These are phyloP conservation scores for Mycena rebaudengoi DNA, from an alignment of 768 basidiomycete species.

Conservation along the genomic window DNA sequence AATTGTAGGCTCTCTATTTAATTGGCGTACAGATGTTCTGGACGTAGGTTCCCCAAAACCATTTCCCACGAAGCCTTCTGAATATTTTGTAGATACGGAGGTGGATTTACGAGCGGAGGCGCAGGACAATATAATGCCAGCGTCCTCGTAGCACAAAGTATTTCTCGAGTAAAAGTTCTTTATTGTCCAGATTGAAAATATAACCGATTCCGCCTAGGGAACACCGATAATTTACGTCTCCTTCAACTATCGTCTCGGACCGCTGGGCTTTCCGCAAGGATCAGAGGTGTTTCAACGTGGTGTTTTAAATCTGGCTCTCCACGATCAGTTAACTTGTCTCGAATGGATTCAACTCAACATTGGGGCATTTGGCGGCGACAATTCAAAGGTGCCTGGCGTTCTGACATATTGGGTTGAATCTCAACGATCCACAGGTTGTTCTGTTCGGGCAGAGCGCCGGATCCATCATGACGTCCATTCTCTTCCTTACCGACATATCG, in stretches of 20 bases:
- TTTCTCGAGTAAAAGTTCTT: constrained; percentile 39
- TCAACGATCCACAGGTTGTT: constrained; percentile 43
- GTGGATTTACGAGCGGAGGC: constrained; percentile 40
- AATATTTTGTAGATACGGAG: constrained; percentile 39
- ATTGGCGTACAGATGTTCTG: constrained; percentile 43
- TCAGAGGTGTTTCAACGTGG: constrained; percentile 43
- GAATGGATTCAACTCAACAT: constrained; percentile 64
- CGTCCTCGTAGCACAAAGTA: constrained; percentile 45
- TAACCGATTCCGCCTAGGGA: constrained; percentile 33
- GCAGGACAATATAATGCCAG: constrained; percentile 42
- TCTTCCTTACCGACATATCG: constrained; percentile 38
- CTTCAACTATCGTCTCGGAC: constrained; percentile 52
- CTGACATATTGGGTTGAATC: neutral
- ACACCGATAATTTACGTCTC: constrained; percentile 54
- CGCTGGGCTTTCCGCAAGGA: constrained; percentile 55
- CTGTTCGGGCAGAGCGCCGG: constrained; percentile 58
- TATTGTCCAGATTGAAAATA: neutral
- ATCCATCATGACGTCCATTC: constrained; percentile 47
- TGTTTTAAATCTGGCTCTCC: constrained; percentile 49
- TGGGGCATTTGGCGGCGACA: constrained; percentile 61
- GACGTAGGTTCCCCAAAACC: constrained; percentile 37
- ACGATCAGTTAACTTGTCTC: constrained; percentile 48
- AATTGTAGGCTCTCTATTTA: neutral
- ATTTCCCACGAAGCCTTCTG: constrained; percentile 1
- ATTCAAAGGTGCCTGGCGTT: constrained; percentile 37